These are phyloP conservation scores for Pseudocercospora fuligena DNA, from an alignment of 2,329 filamentous ascomycete species.

Conservation along the genomic window DNA sequence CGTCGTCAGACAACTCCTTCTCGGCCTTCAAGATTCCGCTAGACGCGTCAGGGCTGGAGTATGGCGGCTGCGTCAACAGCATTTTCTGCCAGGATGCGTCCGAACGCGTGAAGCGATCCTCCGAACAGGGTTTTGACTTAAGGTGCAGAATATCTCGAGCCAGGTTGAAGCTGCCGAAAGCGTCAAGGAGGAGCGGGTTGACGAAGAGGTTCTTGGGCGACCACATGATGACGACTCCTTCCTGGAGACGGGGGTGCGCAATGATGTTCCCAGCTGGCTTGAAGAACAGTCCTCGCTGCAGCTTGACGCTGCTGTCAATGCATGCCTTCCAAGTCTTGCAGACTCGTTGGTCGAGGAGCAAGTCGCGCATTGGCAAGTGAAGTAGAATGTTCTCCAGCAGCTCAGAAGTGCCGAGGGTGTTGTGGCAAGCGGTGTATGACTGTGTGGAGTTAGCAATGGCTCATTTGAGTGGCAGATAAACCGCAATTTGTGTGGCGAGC, in stretches of 20 bases:
- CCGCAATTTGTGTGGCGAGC: neutral
- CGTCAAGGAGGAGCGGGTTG: neutral
- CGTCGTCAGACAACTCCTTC: neutral
- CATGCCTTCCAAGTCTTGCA: neutral
- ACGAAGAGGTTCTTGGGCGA: neutral
- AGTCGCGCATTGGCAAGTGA: neutral
- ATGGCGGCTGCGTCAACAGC: neutral
- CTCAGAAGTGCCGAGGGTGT: neutral
- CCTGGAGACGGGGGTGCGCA: neutral
- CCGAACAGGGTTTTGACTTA: neutral
- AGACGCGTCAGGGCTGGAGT: neutral
- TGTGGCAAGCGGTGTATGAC: neutral
- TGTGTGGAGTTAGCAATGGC: neutral
- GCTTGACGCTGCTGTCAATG: neutral
- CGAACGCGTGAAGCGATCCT: neutral
- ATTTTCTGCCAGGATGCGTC: neutral
- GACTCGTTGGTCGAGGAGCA: neutral
- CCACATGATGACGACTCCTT: neutral
- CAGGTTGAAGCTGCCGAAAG: neutral
- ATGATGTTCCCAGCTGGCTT: neutral
- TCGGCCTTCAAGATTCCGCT: neutral
- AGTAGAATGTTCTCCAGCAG: constrained; percentile 3
- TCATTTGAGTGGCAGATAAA: neutral
- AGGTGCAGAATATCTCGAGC: neutral
- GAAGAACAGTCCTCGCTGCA: neutral